Conservation (phyloP, 805 yeast genomes). For the Lachancea dasiensis region DNA sequence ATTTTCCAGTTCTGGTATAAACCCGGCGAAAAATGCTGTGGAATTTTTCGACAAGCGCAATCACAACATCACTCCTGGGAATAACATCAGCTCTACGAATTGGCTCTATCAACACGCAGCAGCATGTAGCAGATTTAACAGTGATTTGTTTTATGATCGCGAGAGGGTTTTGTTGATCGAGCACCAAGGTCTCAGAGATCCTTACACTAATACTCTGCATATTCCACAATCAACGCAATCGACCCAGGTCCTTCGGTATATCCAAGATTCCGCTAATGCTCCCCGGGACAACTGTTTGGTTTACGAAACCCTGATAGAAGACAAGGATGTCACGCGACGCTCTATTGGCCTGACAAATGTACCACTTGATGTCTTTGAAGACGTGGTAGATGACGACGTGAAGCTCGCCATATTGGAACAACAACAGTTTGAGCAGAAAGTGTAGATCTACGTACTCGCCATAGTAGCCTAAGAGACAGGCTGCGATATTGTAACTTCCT, state of each 20-base stretch:
- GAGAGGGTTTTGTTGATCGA: slow-evolving; percentile 40
- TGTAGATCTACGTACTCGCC: neutral
- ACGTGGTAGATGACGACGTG: slow-evolving; percentile 49
- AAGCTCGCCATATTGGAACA: slow-evolving; percentile 58
- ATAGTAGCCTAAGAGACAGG: neutral
- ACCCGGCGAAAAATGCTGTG: slow-evolving; percentile 34
- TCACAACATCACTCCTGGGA: slow-evolving; percentile 26
- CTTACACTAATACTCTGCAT: slow-evolving; percentile 77
- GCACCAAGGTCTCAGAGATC: slow-evolving; percentile 60
- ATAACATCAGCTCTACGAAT: slow-evolving; percentile 51
- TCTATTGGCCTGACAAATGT: slow-evolving; percentile 60
- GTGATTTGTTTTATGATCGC: slow-evolving; percentile 53
- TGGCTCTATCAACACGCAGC: slow-evolving; percentile 84
- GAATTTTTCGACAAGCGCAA: slow-evolving; percentile 36
- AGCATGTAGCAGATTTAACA: slow-evolving; percentile 70
- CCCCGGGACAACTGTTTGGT: slow-evolving; percentile 32
- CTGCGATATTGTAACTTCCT: neutral
- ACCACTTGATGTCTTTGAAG: slow-evolving; percentile 53
- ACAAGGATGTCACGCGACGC: slow-evolving; percentile 42
- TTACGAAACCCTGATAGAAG: slow-evolving; percentile 43
- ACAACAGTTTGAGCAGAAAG: slow-evolving; percentile 40
- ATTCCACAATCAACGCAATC: slow-evolving; percentile 78
- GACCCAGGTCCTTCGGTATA: slow-evolving; percentile 31
- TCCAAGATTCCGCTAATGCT: slow-evolving; percentile 15
- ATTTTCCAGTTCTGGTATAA: slow-evolving; percentile 13